phyloP scores from a whole-genome alignment of 2,329 filamentous ascomycete species.

The Triangularia verruculosa region DNA sequence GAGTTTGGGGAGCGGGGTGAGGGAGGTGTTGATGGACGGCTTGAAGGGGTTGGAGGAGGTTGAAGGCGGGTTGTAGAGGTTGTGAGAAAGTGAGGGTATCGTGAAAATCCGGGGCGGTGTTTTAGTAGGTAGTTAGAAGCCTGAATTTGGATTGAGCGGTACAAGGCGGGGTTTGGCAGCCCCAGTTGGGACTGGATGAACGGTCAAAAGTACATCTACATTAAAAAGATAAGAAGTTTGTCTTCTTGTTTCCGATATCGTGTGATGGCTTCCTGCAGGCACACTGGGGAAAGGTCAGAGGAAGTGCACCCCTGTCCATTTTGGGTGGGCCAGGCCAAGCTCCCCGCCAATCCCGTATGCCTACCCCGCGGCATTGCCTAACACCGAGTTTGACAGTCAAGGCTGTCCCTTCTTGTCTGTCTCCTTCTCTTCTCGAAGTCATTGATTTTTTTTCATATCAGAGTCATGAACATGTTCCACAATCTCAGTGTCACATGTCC shows the following conservation, averaged over 20 bases:
- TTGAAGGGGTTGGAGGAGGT: constrained; percentile 45
- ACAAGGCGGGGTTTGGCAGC: neutral
- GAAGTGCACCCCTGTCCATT: neutral
- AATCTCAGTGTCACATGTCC: neutral
- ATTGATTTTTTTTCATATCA: neutral
- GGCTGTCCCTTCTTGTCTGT: constrained; percentile 3
- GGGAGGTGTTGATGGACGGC: constrained; percentile 39
- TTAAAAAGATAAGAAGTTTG: neutral
- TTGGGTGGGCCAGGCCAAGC: neutral
- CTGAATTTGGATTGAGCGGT: neutral
- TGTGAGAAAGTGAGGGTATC: constrained; percentile 8
- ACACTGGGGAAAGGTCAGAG: neutral
- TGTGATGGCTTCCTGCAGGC: neutral
- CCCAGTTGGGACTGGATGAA: neutral
- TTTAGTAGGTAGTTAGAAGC: neutral
- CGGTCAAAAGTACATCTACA: neutral
- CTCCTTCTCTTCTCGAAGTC: neutral
- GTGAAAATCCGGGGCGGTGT: neutral
- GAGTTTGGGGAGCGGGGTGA: constrained; percentile 42
- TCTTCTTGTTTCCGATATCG: neutral
- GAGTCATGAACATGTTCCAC: neutral
- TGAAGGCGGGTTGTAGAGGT: constrained; percentile 40
- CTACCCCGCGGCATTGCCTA: constrained; percentile 4
- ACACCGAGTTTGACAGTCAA: neutral
- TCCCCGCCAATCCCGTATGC: neutral